Percentiles rank a stretch among this genome's conserved stretches.
Evolutionary conservation across 257 asterid genomes (phyloP).

Genomic region (Knoxia roxburghii): DNA sequence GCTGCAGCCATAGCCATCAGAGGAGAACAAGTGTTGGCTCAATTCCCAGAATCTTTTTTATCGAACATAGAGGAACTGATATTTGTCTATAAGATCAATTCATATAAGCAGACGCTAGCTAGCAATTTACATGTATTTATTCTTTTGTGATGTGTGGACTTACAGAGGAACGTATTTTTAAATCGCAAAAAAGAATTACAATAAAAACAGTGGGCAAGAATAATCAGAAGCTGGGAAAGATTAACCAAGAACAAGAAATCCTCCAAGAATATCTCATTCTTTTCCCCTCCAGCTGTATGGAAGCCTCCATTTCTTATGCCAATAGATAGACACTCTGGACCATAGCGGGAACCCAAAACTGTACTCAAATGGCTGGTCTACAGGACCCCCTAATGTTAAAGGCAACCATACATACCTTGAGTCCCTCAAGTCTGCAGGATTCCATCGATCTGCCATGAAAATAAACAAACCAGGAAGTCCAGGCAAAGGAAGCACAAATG

Average conservation of each 20-base stretch:
- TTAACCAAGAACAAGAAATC: constrained; percentile 10
- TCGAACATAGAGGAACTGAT: no score
- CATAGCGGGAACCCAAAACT: constrained; percentile 86
- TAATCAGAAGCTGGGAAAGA: background rate
- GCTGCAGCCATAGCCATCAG: no score
- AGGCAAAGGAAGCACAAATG: constrained; percentile 70
- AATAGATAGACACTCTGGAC: constrained; percentile 83
- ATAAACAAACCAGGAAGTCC: constrained; percentile 56
- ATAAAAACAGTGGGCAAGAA: constrained; percentile 4
- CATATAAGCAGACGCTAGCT: background rate
- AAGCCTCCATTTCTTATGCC: constrained; percentile 96
- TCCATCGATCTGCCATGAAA: constrained; percentile 98
- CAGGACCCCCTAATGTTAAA: constrained; percentile 64
- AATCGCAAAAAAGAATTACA: constrained; percentile 6
- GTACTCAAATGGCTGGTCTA: constrained; percentile 75
- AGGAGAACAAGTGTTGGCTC: background rate
- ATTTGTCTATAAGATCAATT: constrained; percentile 5
- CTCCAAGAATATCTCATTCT: constrained; percentile 18
- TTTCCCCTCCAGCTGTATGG: constrained; percentile 45
- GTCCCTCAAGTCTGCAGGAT: constrained; percentile 82
- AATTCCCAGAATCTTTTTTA: background rate
- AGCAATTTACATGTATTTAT: constrained; percentile 19
- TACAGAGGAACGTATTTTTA: constrained; percentile 1
- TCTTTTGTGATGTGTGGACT: background rate
- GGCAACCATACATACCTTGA: constrained; percentile 96